Evolutionary conservation across 331 rosid genomes (phyloP), one percentile per base, ranked within the genome.

Genomic region (Saraca asoca): DNA sequence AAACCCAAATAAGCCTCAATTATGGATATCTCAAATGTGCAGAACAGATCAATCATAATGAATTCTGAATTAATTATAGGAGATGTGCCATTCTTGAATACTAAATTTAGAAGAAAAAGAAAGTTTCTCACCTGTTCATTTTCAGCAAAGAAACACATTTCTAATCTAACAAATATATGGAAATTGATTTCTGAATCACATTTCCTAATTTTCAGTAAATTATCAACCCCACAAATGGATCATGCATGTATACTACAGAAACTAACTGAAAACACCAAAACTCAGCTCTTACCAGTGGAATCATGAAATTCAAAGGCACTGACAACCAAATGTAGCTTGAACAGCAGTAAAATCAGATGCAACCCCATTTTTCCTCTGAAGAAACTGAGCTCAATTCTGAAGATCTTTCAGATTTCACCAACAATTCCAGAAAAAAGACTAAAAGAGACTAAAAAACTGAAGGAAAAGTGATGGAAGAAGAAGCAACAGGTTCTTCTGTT

Each of bases 201-300:
- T 33, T 46, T 31, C 55, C 18, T 13, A 66, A 65, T 61, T 7
- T 52, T 71, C 31, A 56, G 17, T 12, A 34, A 45, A 43, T 31
- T 5, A 8, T 38, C 37, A 5, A 29, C 14, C 37, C 33, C 34
- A 44, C 11, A 12, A 44, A 44, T 13, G 62, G 76, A 73, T 74
- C 78, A 74, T 20, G 19, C 66, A 56, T 29, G 17, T 18, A 11
- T 59, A 69, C 7, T 5, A 17, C 2, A 50, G 64, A 64, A 43
- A 29, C 60, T 24, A 70, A 61, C 62, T 55, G 31, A 62, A 2
- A 68, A 59, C 64, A 72, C 58, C 31, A 38, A 13, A 70, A 64
- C 12, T 69, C 75, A 73, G 60, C 76, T 34, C 76, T 76, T 87
- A 93, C 98, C 97, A 87, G 85, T 71, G 80, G 80, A 73, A 77